phyloP scores from a whole-genome alignment of 192 early-diverging fungal species.

The Coemansia sp. region DNA sequence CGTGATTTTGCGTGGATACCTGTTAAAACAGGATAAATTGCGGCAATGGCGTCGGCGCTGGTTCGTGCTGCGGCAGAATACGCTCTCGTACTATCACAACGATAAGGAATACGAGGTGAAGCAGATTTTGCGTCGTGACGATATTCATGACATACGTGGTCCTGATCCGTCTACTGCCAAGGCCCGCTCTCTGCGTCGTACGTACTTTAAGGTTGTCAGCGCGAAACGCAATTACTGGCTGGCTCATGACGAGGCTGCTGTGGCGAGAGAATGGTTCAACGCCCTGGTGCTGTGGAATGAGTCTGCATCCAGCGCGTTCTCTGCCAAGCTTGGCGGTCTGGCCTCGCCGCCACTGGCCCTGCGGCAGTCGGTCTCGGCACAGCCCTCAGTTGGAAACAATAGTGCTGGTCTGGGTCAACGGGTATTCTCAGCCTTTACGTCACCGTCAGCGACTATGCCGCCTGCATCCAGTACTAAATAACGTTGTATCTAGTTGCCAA shows the following conservation, averaged over 20 bases:
- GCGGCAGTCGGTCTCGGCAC: conserved; percentile 31
- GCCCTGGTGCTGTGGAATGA: conserved; percentile 39
- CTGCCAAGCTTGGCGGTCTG: conserved; percentile 6
- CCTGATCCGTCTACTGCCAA: conserved; percentile 56
- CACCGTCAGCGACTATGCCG: neutral
- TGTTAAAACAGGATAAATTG: conserved; percentile 56
- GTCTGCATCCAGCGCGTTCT: neutral
- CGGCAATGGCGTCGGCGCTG: conserved; percentile 60
- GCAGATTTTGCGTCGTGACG: conserved; percentile 47
- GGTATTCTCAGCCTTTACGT: conserved; percentile 11
- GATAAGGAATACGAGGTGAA: conserved; percentile 55
- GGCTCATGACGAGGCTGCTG: conserved; percentile 40
- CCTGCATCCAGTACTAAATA: neutral
- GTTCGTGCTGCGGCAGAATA: conserved; percentile 58
- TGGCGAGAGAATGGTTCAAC: conserved; percentile 47
- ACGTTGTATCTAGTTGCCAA: neutral
- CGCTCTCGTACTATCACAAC: conserved; percentile 55
- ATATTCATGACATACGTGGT: conserved; percentile 48
- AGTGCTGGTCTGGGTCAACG: neutral
- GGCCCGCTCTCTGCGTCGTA: conserved; percentile 43
- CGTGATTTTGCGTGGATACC: conserved; percentile 47
- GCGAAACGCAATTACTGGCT: conserved; percentile 58
- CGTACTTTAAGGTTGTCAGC: conserved; percentile 51
- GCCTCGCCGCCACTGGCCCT: conserved; percentile 1
- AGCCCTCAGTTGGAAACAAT: neutral